Conservation (phyloP, 169 alveolate species). For the Plasmodium yoelii region DNA sequence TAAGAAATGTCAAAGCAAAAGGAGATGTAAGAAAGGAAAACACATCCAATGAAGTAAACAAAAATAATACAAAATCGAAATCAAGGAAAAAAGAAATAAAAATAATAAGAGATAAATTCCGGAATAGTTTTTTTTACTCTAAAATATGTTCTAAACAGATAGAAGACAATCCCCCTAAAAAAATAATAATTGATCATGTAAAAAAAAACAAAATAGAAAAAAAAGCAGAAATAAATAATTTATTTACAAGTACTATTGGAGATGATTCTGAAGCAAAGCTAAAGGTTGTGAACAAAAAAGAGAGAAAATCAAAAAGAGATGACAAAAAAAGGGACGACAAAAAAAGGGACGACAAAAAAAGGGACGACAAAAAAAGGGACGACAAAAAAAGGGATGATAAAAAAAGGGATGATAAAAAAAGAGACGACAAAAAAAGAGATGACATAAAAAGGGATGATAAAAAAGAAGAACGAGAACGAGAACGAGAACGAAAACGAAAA, state of each 20-base stretch:
- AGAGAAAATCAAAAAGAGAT: not conserved
- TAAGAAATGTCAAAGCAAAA: too few relatives aligned
- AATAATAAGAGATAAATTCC: not conserved
- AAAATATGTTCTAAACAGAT: not conserved
- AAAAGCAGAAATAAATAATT: slow-evolving; percentile 1
- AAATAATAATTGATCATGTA: not conserved
- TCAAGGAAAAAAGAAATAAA: not conserved
- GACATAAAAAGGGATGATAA: not conserved
- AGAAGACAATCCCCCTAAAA: not conserved
- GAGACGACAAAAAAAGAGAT: too few relatives aligned
- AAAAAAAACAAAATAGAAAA: not conserved
- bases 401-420: too few relatives aligned
- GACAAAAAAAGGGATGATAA: not conserved
- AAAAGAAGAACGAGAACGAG: too few relatives aligned
- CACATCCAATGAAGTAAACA: not conserved
- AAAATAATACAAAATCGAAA: not conserved
- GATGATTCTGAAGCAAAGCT: not conserved
- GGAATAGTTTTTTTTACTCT: not conserved
- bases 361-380: too few relatives aligned
- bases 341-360: too few relatives aligned
- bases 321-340: not conserved
- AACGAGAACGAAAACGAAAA: too few relatives aligned
- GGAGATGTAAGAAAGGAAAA: too few relatives aligned
- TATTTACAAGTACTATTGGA: not conserved
- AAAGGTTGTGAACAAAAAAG: too few relatives aligned